Evolutionary conservation across 129 eudicot genomes (phyloP).

Genomic region (Chrysanthemum seticuspe): DNA sequence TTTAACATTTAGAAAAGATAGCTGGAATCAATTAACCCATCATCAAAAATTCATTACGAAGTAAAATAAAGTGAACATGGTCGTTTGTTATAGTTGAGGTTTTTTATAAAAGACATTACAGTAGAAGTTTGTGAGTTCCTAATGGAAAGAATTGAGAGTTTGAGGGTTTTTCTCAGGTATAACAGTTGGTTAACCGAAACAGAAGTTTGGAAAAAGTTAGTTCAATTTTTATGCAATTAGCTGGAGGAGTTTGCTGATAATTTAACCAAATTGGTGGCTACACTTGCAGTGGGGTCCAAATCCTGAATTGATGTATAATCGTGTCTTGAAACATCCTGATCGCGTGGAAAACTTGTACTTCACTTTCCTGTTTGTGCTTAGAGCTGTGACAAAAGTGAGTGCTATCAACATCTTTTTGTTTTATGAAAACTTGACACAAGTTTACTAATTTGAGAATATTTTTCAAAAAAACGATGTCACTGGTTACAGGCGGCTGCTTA

Average conservation of each 20-base stretch:
- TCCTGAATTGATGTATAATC: constrained; percentile 62
- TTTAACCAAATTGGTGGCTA: constrained; percentile 28
- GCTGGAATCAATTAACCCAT: no score
- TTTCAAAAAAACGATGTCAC: neutral
- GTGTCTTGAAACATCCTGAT: constrained; percentile 74
- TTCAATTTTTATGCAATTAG: no score
- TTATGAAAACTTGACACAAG: neutral
- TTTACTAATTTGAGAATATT: constrained; percentile 1
- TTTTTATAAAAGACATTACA: no score
- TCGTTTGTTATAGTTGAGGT: no score
- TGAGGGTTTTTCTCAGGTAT: no score
- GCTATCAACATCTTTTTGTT: constrained; percentile 5
- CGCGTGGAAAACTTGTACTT: constrained; percentile 89
- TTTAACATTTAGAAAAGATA: no score
- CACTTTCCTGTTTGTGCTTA: constrained; percentile 87
- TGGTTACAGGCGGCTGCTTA: constrained; percentile 65
- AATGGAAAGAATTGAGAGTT: no score
- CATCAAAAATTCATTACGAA: no score
- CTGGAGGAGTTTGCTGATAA: neutral
- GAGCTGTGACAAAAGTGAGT: constrained; percentile 90
- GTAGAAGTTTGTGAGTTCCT: no score
- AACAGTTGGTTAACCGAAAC: no score
- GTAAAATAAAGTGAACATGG: no score
- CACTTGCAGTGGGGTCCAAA: constrained; percentile 83
- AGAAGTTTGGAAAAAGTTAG: no score